Percentiles rank a stretch among this genome's conserved stretches.
Evolutionary conservation across 257 asterid species (phyloP).

Genomic region (Striga asiatica): DNA sequence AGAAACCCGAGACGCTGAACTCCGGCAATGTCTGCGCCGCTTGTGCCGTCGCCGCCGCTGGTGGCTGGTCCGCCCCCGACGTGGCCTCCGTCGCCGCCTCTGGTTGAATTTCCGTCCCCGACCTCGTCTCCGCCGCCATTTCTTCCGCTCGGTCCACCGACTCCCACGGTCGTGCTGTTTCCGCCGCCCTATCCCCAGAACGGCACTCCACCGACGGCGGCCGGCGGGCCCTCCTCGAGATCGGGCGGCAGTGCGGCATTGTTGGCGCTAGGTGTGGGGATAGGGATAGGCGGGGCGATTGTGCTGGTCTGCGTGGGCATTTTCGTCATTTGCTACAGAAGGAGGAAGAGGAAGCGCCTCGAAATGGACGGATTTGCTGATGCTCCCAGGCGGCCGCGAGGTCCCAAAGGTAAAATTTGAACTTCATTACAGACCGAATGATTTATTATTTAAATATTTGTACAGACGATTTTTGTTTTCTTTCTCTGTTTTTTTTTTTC

Average conservation of each 20-base stretch:
- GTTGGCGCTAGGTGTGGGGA: constrained; percentile 72
- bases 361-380: constrained; percentile 25
- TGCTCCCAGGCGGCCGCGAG: constrained; percentile 21
- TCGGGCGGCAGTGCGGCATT: constrained; percentile 25
- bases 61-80: constrained; percentile 17
- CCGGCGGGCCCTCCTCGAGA: constrained; percentile 10
- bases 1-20: constrained; percentile 11
- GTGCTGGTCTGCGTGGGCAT: constrained; percentile 63
- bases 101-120: constrained; percentile 26
- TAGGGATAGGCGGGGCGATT: constrained; percentile 72
- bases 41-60: constrained; percentile 36
- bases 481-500: no score
- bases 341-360: constrained; percentile 46
- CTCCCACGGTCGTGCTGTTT: constrained; percentile 19
- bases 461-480: no score
- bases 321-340: constrained; percentile 60
- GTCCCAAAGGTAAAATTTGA: constrained; percentile 52
- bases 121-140: constrained; percentile 13
- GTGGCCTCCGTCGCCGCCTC: constrained; percentile 24
- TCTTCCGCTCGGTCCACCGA: constrained; percentile 24
- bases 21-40: constrained; percentile 29
- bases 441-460: no score
- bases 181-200: constrained; percentile 30
- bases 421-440: no score
- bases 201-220: constrained; percentile 12